A percentile compares a stretch with the other conserved stretches of the same genome.
These are phyloP conservation scores for Trichoderma guizhouense DNA, from an alignment of 2,329 filamentous ascomycete species.

Conservation along the genomic window DNA sequence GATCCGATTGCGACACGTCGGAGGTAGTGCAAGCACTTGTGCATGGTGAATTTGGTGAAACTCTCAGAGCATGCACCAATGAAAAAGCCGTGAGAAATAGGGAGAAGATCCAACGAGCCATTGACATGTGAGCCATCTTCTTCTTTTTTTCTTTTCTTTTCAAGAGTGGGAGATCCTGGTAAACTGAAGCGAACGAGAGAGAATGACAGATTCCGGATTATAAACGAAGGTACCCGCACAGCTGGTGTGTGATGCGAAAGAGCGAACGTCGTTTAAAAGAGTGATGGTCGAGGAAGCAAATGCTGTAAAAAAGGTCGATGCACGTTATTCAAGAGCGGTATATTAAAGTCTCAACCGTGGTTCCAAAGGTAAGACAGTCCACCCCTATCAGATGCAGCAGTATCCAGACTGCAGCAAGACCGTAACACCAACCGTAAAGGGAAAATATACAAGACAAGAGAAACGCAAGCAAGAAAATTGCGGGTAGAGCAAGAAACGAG, in stretches of 20 bases:
- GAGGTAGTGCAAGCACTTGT: conserved; percentile 47
- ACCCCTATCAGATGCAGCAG: neutral
- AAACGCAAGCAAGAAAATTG: neutral
- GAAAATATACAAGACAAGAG: neutral
- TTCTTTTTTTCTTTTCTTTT: neutral
- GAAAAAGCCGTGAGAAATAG: conserved; percentile 17
- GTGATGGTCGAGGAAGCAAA: neutral
- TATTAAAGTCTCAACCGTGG: neutral
- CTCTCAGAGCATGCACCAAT: conserved; percentile 43
- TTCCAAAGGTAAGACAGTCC: neutral
- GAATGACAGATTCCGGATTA: neutral
- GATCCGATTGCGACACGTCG: conserved; percentile 41
- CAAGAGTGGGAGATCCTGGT: neutral
- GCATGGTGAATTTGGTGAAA: conserved; percentile 54
- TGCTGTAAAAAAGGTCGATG: neutral
- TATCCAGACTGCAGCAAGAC: neutral
- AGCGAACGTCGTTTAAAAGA: neutral
- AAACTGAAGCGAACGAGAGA: neutral
- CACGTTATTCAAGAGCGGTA: neutral
- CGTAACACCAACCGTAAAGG: neutral
- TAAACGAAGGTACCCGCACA: neutral
- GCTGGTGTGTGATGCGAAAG: neutral
- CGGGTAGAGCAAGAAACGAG: neutral
- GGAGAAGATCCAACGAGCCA: conserved; percentile 5
- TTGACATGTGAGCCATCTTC: conserved; percentile 12